Percentiles rank a stretch among this genome's conserved stretches.
Evolutionary conservation across 768 basidiomycete species (phyloP).

Genomic region (Boletellus emodensis): DNA sequence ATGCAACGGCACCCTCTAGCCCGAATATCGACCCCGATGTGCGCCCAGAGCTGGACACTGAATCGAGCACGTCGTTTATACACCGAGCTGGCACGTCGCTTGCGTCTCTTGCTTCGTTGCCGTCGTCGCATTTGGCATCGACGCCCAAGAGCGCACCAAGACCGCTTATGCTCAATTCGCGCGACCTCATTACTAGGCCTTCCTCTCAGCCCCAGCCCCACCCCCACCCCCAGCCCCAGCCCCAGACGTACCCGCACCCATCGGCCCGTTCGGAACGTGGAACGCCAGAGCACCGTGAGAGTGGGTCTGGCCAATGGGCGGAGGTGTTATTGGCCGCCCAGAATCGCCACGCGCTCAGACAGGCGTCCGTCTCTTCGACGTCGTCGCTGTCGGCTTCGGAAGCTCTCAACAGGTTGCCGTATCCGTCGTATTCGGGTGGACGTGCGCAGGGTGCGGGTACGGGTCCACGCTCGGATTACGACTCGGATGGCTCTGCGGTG

Average conservation of each 20-base stretch:
- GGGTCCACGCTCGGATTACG: conserved; percentile 45
- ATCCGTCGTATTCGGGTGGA: conserved; percentile 18
- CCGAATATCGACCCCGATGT: conserved; percentile 18
- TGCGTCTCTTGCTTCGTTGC: conserved; percentile 42
- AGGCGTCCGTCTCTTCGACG: conserved; percentile 58
- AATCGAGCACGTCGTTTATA: conserved; percentile 28
- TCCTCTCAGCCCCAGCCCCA: conserved; percentile 17
- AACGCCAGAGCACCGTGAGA: conserved; percentile 29
- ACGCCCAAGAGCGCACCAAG: conserved; percentile 54
- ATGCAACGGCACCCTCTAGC: conserved; percentile 30
- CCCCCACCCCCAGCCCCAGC: conserved; percentile 24
- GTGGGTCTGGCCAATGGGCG: conserved; percentile 40
- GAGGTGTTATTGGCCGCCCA: conserved; percentile 39
- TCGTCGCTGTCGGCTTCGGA: conserved; percentile 64
- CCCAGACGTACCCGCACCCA: not conserved
- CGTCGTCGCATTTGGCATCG: conserved; percentile 25
- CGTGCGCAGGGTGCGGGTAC: conserved; percentile 16
- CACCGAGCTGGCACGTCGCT: conserved; percentile 38
- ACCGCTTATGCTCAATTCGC: conserved; percentile 62
- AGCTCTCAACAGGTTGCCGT: conserved; percentile 31
- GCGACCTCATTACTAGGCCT: conserved; percentile 34
- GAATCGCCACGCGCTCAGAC: conserved; percentile 37
- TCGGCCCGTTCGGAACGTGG: conserved; percentile 34
- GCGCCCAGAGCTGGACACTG: conserved; percentile 21
- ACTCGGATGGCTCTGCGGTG: conserved; percentile 44